phyloP scores from a whole-genome alignment of 2,329 filamentous ascomycete genomes.

The Stylonectria norvegica region DNA sequence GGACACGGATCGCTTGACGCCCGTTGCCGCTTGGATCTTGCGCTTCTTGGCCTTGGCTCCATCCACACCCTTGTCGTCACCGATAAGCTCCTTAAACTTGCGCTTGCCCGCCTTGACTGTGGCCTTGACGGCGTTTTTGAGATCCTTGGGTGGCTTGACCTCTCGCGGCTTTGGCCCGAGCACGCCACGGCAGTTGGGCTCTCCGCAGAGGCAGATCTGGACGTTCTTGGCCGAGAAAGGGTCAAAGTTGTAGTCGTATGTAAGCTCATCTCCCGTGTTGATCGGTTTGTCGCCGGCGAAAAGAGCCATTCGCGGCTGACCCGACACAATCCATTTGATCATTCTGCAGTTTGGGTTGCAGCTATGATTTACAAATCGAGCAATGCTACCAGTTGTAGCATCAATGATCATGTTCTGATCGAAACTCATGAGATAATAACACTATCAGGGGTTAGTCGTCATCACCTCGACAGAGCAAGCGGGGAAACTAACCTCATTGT shows the following conservation, averaged over 20 bases:
- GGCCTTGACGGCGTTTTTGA: conserved; percentile 38
- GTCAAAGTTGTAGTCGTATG: conserved; percentile 82
- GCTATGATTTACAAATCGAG: conserved; percentile 96
- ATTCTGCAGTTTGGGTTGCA: conserved; percentile 96
- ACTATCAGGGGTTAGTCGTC: conserved; percentile 54
- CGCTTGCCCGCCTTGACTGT: conserved; percentile 51
- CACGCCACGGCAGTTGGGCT: conserved; percentile 61
- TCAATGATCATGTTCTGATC: conserved; percentile 99
- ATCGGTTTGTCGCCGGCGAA: conserved; percentile 89
- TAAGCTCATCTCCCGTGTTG: conserved; percentile 92
- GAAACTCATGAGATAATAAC: conserved; percentile 98
- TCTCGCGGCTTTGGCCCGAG: conserved; percentile 60
- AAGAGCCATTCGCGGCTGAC: conserved; percentile 91
- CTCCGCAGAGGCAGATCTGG: conserved; percentile 62
- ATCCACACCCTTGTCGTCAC: conserved; percentile 35
- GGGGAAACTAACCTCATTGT: conserved; percentile 69
- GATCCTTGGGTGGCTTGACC: conserved; percentile 46
- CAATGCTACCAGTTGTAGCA: conserved; percentile 91
- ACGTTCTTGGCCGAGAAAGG: conserved; percentile 67
- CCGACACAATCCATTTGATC: conserved; percentile 95
- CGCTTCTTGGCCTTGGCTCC: conserved; percentile 49
- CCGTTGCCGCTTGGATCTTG: conserved; percentile 34
- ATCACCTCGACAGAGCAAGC: conserved; percentile 3
- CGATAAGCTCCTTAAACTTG: conserved; percentile 53
- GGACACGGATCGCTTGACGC: conserved; percentile 35